These are phyloP conservation scores for Aspergillus brunneoviolaceus DNA, from an alignment of 2,329 filamentous ascomycete genomes.

Conservation along the genomic window DNA sequence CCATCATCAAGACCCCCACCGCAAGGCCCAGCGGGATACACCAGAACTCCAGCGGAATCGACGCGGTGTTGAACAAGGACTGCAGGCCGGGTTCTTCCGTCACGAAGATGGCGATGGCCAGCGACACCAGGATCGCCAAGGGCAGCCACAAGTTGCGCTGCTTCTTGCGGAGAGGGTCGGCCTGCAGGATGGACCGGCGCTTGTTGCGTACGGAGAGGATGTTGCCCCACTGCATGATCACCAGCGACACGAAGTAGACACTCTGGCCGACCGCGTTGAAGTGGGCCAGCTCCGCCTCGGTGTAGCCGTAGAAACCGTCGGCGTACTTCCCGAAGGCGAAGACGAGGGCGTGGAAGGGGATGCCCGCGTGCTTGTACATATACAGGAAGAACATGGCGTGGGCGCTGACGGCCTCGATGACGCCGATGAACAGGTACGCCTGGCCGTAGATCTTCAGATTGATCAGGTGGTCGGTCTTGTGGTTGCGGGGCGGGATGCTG, in stretches of 20 bases:
- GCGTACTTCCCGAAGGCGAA: slow-evolving; percentile 52
- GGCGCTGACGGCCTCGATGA: slow-evolving; percentile 52
- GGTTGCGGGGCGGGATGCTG: slow-evolving; percentile 52
- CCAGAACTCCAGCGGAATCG: slow-evolving; percentile 55
- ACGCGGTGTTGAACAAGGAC: slow-evolving; percentile 49
- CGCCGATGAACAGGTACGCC: slow-evolving; percentile 54
- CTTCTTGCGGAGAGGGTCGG: slow-evolving; percentile 49
- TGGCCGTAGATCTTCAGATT: slow-evolving; percentile 54
- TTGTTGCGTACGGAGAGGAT: slow-evolving; percentile 54
- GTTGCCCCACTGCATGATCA: slow-evolving; percentile 57
- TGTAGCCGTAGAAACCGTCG: slow-evolving; percentile 53
- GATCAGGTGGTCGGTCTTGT: slow-evolving; percentile 54
- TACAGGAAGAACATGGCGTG: slow-evolving; percentile 58
- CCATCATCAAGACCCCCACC: slow-evolving; percentile 52
- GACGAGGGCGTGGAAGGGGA: slow-evolving; percentile 50
- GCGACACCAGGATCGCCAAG: slow-evolving; percentile 47
- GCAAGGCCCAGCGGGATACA: slow-evolving; percentile 53
- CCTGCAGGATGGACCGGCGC: slow-evolving; percentile 53
- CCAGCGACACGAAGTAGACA: slow-evolving; percentile 57
- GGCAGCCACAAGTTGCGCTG: slow-evolving; percentile 54
- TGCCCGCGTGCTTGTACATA: slow-evolving; percentile 50
- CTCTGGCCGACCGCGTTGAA: slow-evolving; percentile 54
- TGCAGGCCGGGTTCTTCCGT: slow-evolving; percentile 54
- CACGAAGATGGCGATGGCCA: slow-evolving; percentile 55
- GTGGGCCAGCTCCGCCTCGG: slow-evolving; percentile 43